Evolutionary conservation across 768 basidiomycete genomes (phyloP).

Genomic region (Mrakia gelida): DNA sequence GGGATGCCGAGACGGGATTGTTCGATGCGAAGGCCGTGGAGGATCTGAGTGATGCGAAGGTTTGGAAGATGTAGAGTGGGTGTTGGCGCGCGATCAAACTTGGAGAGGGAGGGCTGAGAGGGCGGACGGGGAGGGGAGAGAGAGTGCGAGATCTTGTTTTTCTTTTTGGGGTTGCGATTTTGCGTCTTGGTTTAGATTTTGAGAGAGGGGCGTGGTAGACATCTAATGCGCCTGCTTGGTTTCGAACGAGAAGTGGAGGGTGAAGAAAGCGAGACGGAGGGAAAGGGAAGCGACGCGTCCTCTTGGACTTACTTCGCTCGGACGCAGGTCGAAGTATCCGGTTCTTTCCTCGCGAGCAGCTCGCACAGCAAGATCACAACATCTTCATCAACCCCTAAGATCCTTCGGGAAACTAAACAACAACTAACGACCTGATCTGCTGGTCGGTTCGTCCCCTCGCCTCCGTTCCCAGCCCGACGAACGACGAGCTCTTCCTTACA

Average conservation of each 20-base stretch:
- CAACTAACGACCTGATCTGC: no score
- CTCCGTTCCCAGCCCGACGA: not conserved
- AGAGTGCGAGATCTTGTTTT: not conserved
- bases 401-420: no score
- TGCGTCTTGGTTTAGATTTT: no score
- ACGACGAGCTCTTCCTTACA: not conserved
- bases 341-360: no score
- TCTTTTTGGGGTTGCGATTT: no score
- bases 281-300: not conserved
- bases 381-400: no score
- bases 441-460: not conserved
- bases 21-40: conserved; percentile 61
- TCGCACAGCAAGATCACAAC: no score
- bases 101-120: not conserved
- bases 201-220: no score
- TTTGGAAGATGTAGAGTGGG: conserved; percentile 57
- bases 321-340: no score
- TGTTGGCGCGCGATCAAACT: not conserved
- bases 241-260: no score
- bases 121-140: not conserved
- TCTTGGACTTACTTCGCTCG: no score
- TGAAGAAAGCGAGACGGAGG: not conserved
- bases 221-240: not conserved
- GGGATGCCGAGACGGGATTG: conserved; percentile 51
- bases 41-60: conserved; percentile 65